Conservation (phyloP, 768 basidiomycete genomes). For the Boletus subparvulus region DNA sequence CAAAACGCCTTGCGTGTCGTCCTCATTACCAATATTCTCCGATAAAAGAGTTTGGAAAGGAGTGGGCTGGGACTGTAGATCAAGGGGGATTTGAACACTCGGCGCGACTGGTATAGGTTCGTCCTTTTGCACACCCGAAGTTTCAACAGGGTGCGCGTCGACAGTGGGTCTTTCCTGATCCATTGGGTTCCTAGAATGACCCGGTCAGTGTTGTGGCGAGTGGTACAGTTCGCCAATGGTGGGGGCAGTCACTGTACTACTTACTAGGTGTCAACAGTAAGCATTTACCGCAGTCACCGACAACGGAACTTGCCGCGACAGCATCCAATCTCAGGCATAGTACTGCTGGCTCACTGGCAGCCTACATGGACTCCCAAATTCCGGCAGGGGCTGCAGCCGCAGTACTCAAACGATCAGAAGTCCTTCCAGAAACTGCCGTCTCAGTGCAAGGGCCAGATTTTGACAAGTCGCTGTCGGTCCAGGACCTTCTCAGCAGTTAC, state of each 20-base stretch:
- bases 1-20: neutral
- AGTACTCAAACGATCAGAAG: slow-evolving; percentile 74
- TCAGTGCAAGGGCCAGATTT: slow-evolving; percentile 89
- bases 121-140: slow-evolving; percentile 4
- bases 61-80: slow-evolving; percentile 6
- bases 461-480: slow-evolving; percentile 62
- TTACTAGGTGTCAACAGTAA: neutral
- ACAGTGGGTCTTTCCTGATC: slow-evolving; percentile 11
- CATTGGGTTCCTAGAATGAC: slow-evolving; percentile 13
- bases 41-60: slow-evolving; percentile 1
- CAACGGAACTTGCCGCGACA: slow-evolving; percentile 30
- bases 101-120: slow-evolving; percentile 10
- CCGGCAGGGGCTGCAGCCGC: slow-evolving; percentile 68
- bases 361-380: slow-evolving; percentile 27
- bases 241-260: neutral
- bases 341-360: neutral
- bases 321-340: no score
- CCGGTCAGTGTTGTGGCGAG: neutral
- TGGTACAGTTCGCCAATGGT: neutral
- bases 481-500: slow-evolving; percentile 73
- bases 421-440: slow-evolving; percentile 61
- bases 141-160: slow-evolving; percentile 4
- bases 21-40: neutral
- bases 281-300: neutral
- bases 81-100: neutral